Conservation (phyloP, 2,329 filamentous ascomycete species). For the Botrytis cinerea region DNA sequence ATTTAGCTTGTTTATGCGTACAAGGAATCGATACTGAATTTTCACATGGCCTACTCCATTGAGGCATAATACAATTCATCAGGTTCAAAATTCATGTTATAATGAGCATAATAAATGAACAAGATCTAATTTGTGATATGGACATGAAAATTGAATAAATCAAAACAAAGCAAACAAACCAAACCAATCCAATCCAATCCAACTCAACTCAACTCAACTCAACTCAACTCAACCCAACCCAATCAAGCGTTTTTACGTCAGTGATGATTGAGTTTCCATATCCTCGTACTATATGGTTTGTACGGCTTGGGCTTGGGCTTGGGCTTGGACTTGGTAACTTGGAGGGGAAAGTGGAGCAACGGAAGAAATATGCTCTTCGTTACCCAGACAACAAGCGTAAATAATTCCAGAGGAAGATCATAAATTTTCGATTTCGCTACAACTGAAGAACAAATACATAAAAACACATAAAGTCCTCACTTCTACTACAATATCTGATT, state of each 20-base stretch:
- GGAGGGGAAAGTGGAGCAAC: slow-evolving; percentile 20
- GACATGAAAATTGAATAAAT: neutral
- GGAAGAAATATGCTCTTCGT: slow-evolving; percentile 14
- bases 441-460: slow-evolving; percentile 18
- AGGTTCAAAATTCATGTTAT: neutral
- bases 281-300: neutral
- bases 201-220: too few species aligned
- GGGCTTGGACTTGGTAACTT: neutral
- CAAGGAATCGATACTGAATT: neutral
- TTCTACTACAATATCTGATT: slow-evolving; percentile 14
- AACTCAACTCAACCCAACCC: too few species aligned
- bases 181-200: neutral
- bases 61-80: neutral
- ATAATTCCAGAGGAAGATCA: slow-evolving; percentile 15
- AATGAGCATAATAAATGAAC: neutral
- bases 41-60: neutral
- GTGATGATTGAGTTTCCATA: neutral
- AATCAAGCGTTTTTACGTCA: neutral
- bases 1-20: neutral
- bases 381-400: slow-evolving; percentile 18
- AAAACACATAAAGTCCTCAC: slow-evolving; percentile 15
- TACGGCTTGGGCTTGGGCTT: neutral
- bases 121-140: neutral
- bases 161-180: slow-evolving; percentile 1
- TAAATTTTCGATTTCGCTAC: slow-evolving; percentile 20